These are phyloP conservation scores for Pyrenophora seminiperda DNA, from an alignment of 2,329 filamentous ascomycete species.

Conservation along the genomic window DNA sequence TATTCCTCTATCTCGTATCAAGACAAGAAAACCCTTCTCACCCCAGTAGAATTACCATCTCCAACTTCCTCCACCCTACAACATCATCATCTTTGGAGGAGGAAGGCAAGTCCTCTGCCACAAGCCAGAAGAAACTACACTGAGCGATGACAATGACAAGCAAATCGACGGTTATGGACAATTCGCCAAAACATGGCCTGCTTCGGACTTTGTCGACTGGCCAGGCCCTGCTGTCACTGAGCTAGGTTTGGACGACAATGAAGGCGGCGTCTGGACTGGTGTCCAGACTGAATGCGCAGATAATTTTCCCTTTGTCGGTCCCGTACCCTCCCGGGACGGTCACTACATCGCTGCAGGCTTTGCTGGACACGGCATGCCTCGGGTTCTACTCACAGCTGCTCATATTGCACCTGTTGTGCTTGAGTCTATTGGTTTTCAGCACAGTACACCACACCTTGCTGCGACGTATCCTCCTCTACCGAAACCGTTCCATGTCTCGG, in stretches of 20 bases:
- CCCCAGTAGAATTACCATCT: conserved; percentile 14
- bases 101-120: conserved; percentile 12
- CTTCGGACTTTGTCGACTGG: conserved; percentile 10
- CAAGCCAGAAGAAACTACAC: conserved; percentile 7
- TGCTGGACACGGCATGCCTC: conserved; percentile 17
- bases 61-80: conserved; percentile 16
- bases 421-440: conserved; percentile 8
- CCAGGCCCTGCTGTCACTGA: conserved; percentile 3
- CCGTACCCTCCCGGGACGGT: conserved; percentile 4
- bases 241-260: conserved; percentile 6
- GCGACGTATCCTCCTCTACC: conserved; percentile 12
- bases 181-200: conserved; percentile 14
- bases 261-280: conserved; percentile 19
- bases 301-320: conserved; percentile 14
- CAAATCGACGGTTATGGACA: conserved; percentile 11
- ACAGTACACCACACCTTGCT: conserved; percentile 7
- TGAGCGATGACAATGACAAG: conserved; percentile 10
- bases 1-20: too few species aligned
- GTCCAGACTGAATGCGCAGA: conserved; percentile 11
- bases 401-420: conserved; percentile 14
- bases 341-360: conserved; percentile 18
- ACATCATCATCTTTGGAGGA: conserved; percentile 18
- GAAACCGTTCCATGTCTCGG: conserved; percentile 10
- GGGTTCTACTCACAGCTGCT: conserved; percentile 12
- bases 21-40: too few species aligned